Evolutionary conservation across 1,284 basidiomycete species (phyloP), one percentile per base, ranked within the genome.

Genomic region (Entoloma clypeatum): DNA sequence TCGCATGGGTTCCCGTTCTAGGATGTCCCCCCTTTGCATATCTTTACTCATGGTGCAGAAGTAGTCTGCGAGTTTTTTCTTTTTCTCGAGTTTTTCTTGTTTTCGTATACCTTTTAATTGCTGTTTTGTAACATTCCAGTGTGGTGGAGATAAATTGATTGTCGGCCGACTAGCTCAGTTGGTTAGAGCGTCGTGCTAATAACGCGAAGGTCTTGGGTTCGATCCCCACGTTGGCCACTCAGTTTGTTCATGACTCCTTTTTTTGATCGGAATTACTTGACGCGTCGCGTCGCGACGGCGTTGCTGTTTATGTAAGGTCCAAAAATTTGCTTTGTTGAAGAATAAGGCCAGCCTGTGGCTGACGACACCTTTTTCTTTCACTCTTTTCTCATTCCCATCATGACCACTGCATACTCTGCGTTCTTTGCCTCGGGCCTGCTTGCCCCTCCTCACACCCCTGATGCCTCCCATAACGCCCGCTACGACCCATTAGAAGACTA

Each of bases 391-490:
- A 25, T 9, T 25, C 14, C 22, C 10, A 30, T 34, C 23, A 56
- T 49, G 49, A 73, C 72, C 70, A 56, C 67, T 13, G 63, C 71
- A 0, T 80, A 80, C 50, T 80, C 78, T 28, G 59, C 71, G 5
- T 76, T 80, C 53, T 80, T 80, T 58, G 75, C 77, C 9, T 79
- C 78, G 26, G 77, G 77, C 14, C 66, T 80, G 21, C 72, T 77
- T 25, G 77, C 77, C 7, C 61, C 69, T 4, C 54, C 43, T 39
- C 45, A 52, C 22, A 41, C 39, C 28, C 29, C 37, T 18, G 39
- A 40, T 36, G 29, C 38, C 31, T 31, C 23, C 38, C 21, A 45
- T 11, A 51, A 55, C 51, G 50, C 53, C 26, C 51, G 50, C 48
- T 31, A 45, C 23, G 41, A 47, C 39, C 35, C 50, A 7, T 43